phyloP scores from a whole-genome alignment of 352 stramenopile genomes.

The Paralagenidium karlingii region DNA sequence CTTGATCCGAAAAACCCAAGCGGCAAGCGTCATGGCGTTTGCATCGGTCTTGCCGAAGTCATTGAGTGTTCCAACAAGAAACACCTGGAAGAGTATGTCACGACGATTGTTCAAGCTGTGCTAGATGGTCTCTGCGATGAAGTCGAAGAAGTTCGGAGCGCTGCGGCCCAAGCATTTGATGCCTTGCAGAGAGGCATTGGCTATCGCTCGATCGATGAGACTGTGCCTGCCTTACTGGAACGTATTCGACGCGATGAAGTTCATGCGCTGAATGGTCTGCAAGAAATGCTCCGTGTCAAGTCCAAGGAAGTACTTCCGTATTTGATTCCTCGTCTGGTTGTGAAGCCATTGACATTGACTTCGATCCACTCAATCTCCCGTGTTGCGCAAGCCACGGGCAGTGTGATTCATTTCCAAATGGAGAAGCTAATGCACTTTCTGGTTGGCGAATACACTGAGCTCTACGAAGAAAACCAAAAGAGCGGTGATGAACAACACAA shows the following conservation, averaged over 20 bases:
- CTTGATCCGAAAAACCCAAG: constrained; percentile 58
- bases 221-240: constrained; percentile 93
- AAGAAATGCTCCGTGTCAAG: constrained; percentile 94
- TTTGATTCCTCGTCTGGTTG: constrained; percentile 93
- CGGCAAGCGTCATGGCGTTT: constrained; percentile 89
- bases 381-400: constrained; percentile 88
- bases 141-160: constrained; percentile 74
- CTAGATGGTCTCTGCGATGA: constrained; percentile 96
- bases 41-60: constrained; percentile 96
- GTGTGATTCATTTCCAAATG: constrained; percentile 94
- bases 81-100: constrained; percentile 93
- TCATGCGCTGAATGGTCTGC: constrained; percentile 92
- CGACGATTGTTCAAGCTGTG: constrained; percentile 94
- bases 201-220: constrained; percentile 92
- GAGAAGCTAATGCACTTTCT: constrained; percentile 87
- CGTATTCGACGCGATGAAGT: constrained; percentile 72
- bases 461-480: constrained; percentile 16
- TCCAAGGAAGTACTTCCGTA: constrained; percentile 95
- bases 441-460: constrained; percentile 55
- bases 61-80: constrained; percentile 95
- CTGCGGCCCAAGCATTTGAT: constrained; percentile 95
- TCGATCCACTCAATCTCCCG: constrained; percentile 86
- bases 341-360: constrained; percentile 81
- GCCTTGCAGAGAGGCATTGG: constrained; percentile 94
- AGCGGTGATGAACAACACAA: not conserved